Conservation (phyloP, 23 red algal species). For the Gracilariopsis chorda region DNA sequence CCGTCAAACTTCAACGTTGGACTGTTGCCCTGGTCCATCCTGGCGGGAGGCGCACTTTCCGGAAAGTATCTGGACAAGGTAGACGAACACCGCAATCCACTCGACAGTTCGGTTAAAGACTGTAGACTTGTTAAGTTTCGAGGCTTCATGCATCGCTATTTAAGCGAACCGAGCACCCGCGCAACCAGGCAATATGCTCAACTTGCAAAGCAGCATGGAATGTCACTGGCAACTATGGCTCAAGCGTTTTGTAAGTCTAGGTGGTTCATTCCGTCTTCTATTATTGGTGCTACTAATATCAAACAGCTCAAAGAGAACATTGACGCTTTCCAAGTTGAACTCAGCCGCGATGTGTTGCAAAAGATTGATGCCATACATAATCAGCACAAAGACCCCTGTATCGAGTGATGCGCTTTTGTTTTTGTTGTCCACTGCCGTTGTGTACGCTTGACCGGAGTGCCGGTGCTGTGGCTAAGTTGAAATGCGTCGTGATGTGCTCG, state of each 20-base stretch:
- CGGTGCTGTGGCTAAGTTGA: too few species aligned
- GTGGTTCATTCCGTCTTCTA: slow-evolving; percentile 76
- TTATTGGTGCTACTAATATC: slow-evolving; percentile 83
- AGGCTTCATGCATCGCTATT: slow-evolving; percentile 50
- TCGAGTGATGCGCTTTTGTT: background rate
- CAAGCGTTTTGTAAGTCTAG: slow-evolving; percentile 75
- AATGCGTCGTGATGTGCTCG: too few species aligned
- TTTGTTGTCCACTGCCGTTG: background rate
- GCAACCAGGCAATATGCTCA: slow-evolving; percentile 52
- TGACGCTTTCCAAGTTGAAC: slow-evolving; percentile 41
- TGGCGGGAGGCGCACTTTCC: slow-evolving; percentile 79
- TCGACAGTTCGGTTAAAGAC: background rate
- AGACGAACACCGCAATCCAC: background rate
- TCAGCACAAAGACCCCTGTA: slow-evolving; percentile 14
- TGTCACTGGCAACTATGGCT: slow-evolving; percentile 79
- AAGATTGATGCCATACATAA: slow-evolving; percentile 55
- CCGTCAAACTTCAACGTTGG: slow-evolving; percentile 70
- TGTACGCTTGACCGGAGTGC: too few species aligned
- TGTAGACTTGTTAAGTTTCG: slow-evolving; percentile 58
- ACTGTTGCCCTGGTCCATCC: slow-evolving; percentile 77
- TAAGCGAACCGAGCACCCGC: background rate
- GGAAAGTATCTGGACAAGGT: slow-evolving; percentile 80
- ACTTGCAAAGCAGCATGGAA: slow-evolving; percentile 57
- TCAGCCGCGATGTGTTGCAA: background rate
- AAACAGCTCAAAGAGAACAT: slow-evolving; percentile 85